A percentile compares a stretch with the other conserved stretches of the same genome.
Evolutionary conservation across 179 eudicot species (phyloP).

Genomic region (Vitellaria paradoxa): DNA sequence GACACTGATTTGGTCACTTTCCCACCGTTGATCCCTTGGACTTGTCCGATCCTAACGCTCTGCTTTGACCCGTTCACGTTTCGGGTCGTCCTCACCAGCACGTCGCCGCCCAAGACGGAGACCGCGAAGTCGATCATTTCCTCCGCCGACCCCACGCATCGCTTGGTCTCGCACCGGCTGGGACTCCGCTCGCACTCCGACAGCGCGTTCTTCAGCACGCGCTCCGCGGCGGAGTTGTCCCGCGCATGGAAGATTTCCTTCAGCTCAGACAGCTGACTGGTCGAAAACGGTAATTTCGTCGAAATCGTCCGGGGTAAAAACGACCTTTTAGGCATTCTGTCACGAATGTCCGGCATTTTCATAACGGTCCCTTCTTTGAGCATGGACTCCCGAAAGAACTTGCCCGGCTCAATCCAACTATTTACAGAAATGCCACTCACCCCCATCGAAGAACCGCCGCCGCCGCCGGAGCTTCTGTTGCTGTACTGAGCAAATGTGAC

Average conservation of each 20-base stretch:
- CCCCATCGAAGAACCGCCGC: not conserved
- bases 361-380: constrained; percentile 45
- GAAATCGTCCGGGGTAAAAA: constrained; percentile 65
- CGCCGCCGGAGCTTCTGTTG: not conserved
- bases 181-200: constrained; percentile 77
- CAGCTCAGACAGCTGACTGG: constrained; percentile 26
- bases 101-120: constrained; percentile 59
- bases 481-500: constrained; percentile 39
- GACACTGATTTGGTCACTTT: constrained; percentile 71
- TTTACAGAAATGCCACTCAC: constrained; percentile 30
- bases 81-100: constrained; percentile 58
- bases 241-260: constrained; percentile 45
- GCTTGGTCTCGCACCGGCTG: constrained; percentile 72
- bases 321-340: constrained; percentile 79
- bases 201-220: constrained; percentile 44
- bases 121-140: constrained; percentile 85
- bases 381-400: constrained; percentile 6
- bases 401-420: constrained; percentile 15
- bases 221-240: constrained; percentile 51
- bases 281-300: constrained; percentile 71
- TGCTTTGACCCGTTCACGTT: constrained; percentile 51
- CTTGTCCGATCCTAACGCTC: constrained; percentile 65
- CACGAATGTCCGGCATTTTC: constrained; percentile 87
- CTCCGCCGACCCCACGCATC: constrained; percentile 73
- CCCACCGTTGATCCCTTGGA: constrained; percentile 67